Evolutionary conservation across 2,329 filamentous ascomycete species (phyloP), one percentile per base, ranked within the genome.

Genomic region (Colletotrichum siamense): DNA sequence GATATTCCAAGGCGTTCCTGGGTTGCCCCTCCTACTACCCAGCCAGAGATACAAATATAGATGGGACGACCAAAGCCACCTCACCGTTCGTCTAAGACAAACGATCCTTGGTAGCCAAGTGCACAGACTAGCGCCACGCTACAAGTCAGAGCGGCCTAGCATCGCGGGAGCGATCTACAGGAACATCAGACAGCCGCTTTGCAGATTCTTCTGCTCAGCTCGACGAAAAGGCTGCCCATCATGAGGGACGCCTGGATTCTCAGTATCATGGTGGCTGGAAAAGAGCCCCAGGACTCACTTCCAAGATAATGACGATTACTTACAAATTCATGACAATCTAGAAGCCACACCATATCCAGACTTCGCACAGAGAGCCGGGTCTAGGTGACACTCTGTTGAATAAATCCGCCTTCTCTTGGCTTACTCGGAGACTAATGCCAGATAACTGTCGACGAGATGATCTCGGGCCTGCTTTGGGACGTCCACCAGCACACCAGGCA

Each of bases 131-230:
- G 69, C 63, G 72, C 18, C 24, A 26, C 39, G 57, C 63, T 57
- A 49, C n/a, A 22, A 34, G 55, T 32, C 63, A 44, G 73, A 62
- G 63, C 69, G 55, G 39, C 63, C 30, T 68, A 68, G 69, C 63
- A 57, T 68, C 63, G 63, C 39, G 69, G 69, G 63, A 68, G 39
- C 69, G 69, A 76, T 76, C 63, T 68, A 49, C 70, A 64, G 73
- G 69, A 28, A 62, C 63, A 68, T 68, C 15, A 62, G 63, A 73
- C 63, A 73, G 30, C 69, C 32, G 63, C 73, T 57, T 73, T 68
- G 69, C 69, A 73, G 63, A 73, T 73, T 68, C n/a, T 69, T 57
- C 69, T 24, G 12, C 30, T 24, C 32, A 36, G n/a, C 57, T 55
- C 61, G 67, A 65, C 55, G 52, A 39, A 44, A 55, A 39, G 32